phyloP scores from a whole-genome alignment of 768 basidiomycete species.

The Auricularia sp. region DNA sequence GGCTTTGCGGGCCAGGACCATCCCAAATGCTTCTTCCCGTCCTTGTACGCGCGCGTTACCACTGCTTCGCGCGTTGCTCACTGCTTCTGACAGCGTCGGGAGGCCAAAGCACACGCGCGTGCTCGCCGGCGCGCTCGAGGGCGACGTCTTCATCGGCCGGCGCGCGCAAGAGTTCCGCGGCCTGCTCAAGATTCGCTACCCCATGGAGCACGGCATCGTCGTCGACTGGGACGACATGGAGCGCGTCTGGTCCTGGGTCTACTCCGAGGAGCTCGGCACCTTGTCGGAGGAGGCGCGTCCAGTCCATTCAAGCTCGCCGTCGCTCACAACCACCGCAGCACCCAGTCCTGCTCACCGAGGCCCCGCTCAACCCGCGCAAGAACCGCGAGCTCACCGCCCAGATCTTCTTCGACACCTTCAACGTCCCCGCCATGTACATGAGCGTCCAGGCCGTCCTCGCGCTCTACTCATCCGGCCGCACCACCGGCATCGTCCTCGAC shows the following conservation, averaged over 20 bases:
- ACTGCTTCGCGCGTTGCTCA: too few species aligned
- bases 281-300: conserved; percentile 85
- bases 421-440: conserved; percentile 93
- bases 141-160: conserved; percentile 91
- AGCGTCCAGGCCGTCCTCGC: conserved; percentile 96
- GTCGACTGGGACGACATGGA: conserved; percentile 99
- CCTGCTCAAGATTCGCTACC: conserved; percentile 94
- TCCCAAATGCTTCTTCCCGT: conserved; percentile 98
- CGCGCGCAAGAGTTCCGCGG: conserved; percentile 94
- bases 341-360: conserved; percentile 94
- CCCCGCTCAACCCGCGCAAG: conserved; percentile 90
- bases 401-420: conserved; percentile 99
- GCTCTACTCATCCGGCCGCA: conserved; percentile 96
- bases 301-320: neutral
- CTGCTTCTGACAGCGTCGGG: too few species aligned
- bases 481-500: conserved; percentile 98
- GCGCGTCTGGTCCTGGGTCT: conserved; percentile 97
- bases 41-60: conserved; percentile 67
- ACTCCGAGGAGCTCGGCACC: conserved; percentile 89
- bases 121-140: conserved; percentile 95
- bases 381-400: conserved; percentile 96
- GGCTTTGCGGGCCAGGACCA: conserved; percentile 99
- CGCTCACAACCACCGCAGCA: conserved; percentile 56
- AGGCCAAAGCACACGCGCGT: conserved; percentile 95
- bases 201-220: conserved; percentile 98